A percentile compares a stretch with the other conserved stretches of the same genome.
Conservation (phyloP, 2,329 filamentous ascomycete genomes). For the Neurospora crassa region DNA sequence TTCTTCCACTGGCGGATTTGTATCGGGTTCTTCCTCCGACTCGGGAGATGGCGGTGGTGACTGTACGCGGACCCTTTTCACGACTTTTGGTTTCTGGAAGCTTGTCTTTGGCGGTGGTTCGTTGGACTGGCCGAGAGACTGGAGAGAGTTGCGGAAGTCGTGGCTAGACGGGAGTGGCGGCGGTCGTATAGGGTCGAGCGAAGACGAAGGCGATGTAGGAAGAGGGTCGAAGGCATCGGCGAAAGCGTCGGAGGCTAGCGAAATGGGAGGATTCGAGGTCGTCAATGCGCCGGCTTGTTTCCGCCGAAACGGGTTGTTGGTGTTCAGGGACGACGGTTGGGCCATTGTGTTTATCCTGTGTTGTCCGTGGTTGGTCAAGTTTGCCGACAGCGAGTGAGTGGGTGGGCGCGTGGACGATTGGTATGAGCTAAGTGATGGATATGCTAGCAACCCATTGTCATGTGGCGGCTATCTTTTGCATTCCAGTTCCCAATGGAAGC, state of each 20-base stretch:
- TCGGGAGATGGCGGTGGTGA: constrained; percentile 54
- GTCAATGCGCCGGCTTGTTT: constrained; percentile 23
- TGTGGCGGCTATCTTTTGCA: constrained; percentile 1
- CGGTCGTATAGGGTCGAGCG: constrained; percentile 11
- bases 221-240: constrained; percentile 7
- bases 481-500: constrained; percentile 4
- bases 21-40: constrained; percentile 29
- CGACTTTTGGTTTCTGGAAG: constrained; percentile 39
- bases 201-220: neutral
- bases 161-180: constrained; percentile 21
- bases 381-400: neutral
- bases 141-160: constrained; percentile 22
- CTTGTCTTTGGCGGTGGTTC: constrained; percentile 26
- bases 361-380: constrained; percentile 1
- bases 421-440: neutral
- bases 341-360: constrained; percentile 22
- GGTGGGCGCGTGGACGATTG: neutral
- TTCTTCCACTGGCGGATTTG: constrained; percentile 22
- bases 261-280: constrained; percentile 11
- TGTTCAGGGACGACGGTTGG: constrained; percentile 25
- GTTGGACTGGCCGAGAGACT: constrained; percentile 22
- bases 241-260: constrained; percentile 4
- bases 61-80: constrained; percentile 59
- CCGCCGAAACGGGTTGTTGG: constrained; percentile 46
- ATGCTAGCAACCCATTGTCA: constrained; percentile 9